Base-by-base conservation (phyloP, 805 yeast genomes). In the Barnettozyma pratensis region DNA sequence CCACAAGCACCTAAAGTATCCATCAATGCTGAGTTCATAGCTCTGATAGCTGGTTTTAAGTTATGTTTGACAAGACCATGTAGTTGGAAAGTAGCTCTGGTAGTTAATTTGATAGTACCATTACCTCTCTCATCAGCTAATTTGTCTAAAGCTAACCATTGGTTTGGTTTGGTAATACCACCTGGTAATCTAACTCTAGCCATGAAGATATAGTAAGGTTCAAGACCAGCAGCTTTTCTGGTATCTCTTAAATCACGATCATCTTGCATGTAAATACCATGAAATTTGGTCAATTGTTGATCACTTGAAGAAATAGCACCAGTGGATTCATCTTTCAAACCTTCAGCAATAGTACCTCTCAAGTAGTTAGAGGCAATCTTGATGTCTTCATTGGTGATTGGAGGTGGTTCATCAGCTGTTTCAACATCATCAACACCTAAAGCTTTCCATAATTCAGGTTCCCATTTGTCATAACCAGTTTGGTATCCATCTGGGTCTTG, bases 1-100 rank as follows among this genome's bases (percentile, higher is more conserved):
- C 98, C 98, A 76, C 97, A 92, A 1, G 98, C 98, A 51, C 96
- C 98, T 51, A 92, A 77, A 7, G 97, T 91, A 65, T 94, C 98
- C 85, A 92, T 77, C 59, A 92, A 76, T 6, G 83, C 85, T 14
- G 95, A 73, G 66, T 92, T 92, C 83, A 92, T 90, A 37, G 92
- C 96, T 72, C 96, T 84, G 56, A 92, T 89, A 1, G 96, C 83
- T 8, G 94, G 87, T 68, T 88, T 90, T 68, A 92, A 75, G 62
- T 92, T 79, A 67, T 84, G 89, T 71, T 92, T 92, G 50, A 92
- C 87, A 51, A 92, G 80, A 68, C 98, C 98, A 63, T 92, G 98
- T 51, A 92, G 74, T 74, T 92, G 98, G 81, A 85, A 90, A 8
- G 98, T 92, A 29, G 97, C 98, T 73, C 98, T 86, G 10, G 97